A percentile compares a stretch with the other conserved stretches of the same genome.
These are phyloP conservation scores for Fermentozyma sake DNA, from an alignment of 1,139 yeast species.

Conservation along the genomic window DNA sequence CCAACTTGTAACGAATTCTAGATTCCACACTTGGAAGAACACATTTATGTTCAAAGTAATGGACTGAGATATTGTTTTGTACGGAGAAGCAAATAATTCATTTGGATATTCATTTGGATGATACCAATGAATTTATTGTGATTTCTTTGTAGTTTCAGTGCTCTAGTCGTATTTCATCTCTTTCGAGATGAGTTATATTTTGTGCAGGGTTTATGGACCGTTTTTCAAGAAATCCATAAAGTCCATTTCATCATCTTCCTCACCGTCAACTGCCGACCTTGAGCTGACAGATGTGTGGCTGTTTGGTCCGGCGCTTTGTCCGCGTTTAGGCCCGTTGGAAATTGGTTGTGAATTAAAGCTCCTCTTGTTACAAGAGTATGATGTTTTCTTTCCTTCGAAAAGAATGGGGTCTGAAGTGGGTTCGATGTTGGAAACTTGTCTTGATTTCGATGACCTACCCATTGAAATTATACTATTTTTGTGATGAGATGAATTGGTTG, in stretches of 20 bases:
- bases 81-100: too few species aligned
- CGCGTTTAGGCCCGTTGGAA: constrained; percentile 1
- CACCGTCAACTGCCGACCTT: constrained; percentile 3
- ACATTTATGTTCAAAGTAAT: too few species aligned
- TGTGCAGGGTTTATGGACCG: constrained; percentile 39
- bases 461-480: constrained; percentile 11
- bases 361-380: constrained; percentile 3
- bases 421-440: constrained; percentile 13
- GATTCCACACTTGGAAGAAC: too few species aligned
- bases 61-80: too few species aligned
- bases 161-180: too few species aligned
- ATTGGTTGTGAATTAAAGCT: constrained; percentile 1
- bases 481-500: too few species aligned
- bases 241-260: constrained; percentile 41
- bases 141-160: too few species aligned
- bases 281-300: constrained; percentile 1
- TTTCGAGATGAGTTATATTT: too few species aligned
- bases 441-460: constrained; percentile 11
- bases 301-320: constrained; percentile 1
- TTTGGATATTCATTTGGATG: too few species aligned
- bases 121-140: too few species aligned
- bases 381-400: constrained; percentile 6
- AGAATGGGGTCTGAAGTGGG: constrained; percentile 9
- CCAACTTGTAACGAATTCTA: too few species aligned
- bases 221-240: constrained; percentile 43